Percentiles rank a stretch among this genome's conserved stretches.
phyloP scores from a whole-genome alignment of 2,329 filamentous ascomycete genomes.

The Trichoderma arundinaceum region DNA sequence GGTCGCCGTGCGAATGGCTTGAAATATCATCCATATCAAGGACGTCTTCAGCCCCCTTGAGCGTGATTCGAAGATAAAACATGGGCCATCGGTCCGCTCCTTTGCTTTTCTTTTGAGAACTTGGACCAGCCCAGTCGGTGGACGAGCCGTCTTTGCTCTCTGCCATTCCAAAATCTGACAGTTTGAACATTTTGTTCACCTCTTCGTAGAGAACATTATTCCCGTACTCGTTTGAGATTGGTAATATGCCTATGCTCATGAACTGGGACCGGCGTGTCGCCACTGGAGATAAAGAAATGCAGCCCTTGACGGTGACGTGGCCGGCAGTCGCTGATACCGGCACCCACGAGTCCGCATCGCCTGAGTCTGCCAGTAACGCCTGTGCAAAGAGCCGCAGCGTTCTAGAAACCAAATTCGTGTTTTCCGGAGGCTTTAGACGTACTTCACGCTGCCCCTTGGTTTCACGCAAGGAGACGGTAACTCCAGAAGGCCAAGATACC shows the following conservation, averaged over 20 bases:
- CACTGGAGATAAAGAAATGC: conserved; percentile 72
- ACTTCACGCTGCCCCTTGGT: conserved; percentile 45
- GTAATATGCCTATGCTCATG: conserved; percentile 75
- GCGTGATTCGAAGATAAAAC: conserved; percentile 77
- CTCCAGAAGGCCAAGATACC: conserved; percentile 67
- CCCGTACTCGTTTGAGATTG: conserved; percentile 61
- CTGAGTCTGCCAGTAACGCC: conserved; percentile 63
- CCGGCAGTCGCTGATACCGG: conserved; percentile 69
- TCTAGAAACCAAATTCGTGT: conserved; percentile 35
- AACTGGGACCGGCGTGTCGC: conserved; percentile 79
- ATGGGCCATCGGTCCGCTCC: conserved; percentile 83
- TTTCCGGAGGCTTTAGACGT: conserved; percentile 44
- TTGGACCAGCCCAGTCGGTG: background rate
- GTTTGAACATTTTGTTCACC: conserved; percentile 76
- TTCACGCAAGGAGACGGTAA: conserved; percentile 66
- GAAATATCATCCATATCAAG: conserved; percentile 49
- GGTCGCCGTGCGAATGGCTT: conserved; percentile 52
- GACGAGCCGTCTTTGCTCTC: conserved; percentile 52
- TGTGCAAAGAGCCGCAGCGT: conserved; percentile 65
- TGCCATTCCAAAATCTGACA: conserved; percentile 74
- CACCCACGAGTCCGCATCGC: conserved; percentile 67
- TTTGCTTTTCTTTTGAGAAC: conserved; percentile 57
- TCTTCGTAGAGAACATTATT: conserved; percentile 75
- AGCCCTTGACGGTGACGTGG: conserved; percentile 68
- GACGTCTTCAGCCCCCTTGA: conserved; percentile 41